Base-by-base conservation (phyloP, 495 filamentous ascomycete genomes). In the Filosporella fistucella region DNA sequence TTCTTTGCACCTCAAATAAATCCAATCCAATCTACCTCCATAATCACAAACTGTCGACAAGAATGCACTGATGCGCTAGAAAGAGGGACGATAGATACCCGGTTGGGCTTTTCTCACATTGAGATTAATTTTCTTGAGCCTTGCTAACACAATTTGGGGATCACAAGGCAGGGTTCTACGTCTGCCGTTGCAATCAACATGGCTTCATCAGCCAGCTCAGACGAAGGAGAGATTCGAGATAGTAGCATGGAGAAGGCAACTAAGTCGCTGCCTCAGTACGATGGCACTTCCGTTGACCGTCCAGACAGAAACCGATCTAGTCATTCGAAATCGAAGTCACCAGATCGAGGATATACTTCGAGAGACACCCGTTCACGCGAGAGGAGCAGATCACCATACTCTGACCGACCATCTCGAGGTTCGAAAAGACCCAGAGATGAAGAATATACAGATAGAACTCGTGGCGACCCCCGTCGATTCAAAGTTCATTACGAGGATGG, bases 141-240 rank as follows among this genome's bases (percentile, higher is more conserved):
- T 56, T 53, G 56, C 59, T 62, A 52, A 62, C 59, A 54, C 56
- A 56, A 22, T 29, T 51, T 55, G 26, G 44, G 28, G 17, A 47
- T 44, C 17, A 56, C 39, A 58, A 62, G 59, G 46, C 56, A 57
- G 49, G 51, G 55, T 25, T 58, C 54, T 58, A 53, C 46, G 57
- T 49, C 45, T 45, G 28, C 28, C 23, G 44, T 39, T 26, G 36
- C 45, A 42, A 11, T 48, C 42, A 58, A 42, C 14, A 62, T 62
- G 60, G 71, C 72, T 63, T 74, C 76, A 52, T 54, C 59, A 62
- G 66, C 67, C 54, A 79, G 74, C 64, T 78, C 77, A 61, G 79
- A 81, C 70, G 86, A 95, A 72, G 90, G 90, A 68, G 90, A 95
- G 78, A 90, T 95, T 85, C 70, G 88, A 86, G 70, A 79, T 80